Base-by-base conservation (phyloP, 441 rosid genomes). In the Populus trichocarpa region DNA sequence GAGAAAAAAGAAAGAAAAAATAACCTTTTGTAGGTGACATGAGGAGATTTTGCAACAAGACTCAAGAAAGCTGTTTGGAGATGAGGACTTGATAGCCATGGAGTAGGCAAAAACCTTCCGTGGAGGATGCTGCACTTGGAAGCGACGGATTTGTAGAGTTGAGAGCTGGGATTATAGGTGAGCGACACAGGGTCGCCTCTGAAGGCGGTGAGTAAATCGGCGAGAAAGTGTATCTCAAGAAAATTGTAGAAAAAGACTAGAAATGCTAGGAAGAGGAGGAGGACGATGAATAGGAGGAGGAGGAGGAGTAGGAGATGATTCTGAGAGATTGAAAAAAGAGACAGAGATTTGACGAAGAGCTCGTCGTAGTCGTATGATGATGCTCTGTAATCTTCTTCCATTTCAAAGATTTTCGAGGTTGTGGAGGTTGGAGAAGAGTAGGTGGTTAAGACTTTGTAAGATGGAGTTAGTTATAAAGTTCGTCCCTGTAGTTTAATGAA, bases 61-160 rank as follows among this genome's bases (percentile, higher is more conserved):
- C 68, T 82, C 74, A 87, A 84, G 77, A 87, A 88, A 69, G 73
- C 86, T 4, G 89, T 87, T 75, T 88, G 91, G 33, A 87, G 76
- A 80, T 88, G 91, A 81, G 91, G 87, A 79, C 91, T 84, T 40
- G 80, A 79, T 2, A 88, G 85, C 91, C 90, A 88, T 36, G 88
- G 89, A 38, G 90, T 87, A 33, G 87, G 79, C 69, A 46, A 53
- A 84, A 82, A 88, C 84, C 89, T 82, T 46, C 82, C 83, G 68
- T 83, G 85, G 35, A 88, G 87, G 66, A 83, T 32, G 53, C 28
- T 80, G 77, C 90, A 88, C 78, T 78, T 81, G 79, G 90, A 81
- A 71, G 75, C 90, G 57, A 88, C 78, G 46, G 81, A 86, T 11
- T 74, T 83, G 86, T 80, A 88, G 74, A 88, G 80, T 18, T 74